Evolutionary conservation across 2,329 filamentous ascomycete genomes (phyloP).

Genomic region (Neonectria faginata): DNA sequence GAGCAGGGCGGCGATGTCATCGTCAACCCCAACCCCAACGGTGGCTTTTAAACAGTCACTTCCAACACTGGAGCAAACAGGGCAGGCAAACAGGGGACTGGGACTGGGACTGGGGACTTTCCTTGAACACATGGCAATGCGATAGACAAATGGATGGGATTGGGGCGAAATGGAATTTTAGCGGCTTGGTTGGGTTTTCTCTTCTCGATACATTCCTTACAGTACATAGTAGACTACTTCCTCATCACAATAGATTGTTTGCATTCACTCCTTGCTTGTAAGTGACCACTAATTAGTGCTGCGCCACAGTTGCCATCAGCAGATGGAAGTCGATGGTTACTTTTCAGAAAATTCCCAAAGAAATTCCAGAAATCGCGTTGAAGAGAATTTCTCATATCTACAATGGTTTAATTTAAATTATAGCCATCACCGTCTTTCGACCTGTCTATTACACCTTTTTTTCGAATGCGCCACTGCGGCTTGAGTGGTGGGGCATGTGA

Average conservation of each 20-base stretch:
- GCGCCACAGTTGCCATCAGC: background rate
- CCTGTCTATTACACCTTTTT: background rate
- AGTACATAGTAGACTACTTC: slow-evolving; percentile 20
- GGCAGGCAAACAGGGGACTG: slow-evolving; percentile 10
- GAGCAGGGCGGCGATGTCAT: slow-evolving; percentile 53
- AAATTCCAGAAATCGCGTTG: background rate
- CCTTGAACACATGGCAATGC: slow-evolving; percentile 9
- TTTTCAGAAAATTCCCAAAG: no score
- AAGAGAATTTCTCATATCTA: background rate
- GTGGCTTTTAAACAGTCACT: slow-evolving; percentile 50
- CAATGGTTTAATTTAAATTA: no score
- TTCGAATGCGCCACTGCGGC: background rate
- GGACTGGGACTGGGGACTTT: slow-evolving; percentile 1
- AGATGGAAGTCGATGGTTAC: no score
- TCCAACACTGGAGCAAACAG: background rate
- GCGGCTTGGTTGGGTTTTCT: slow-evolving; percentile 18
- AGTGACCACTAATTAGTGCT: background rate
- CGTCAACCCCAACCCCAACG: slow-evolving; percentile 56
- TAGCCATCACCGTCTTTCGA: background rate
- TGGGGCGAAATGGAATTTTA: slow-evolving; percentile 12
- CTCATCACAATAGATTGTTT: slow-evolving; percentile 13
- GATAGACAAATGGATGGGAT: slow-evolving; percentile 11
- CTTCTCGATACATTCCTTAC: slow-evolving; percentile 26
- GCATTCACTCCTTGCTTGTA: background rate
- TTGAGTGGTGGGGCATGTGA: background rate